Conservation (phyloP, 495 filamentous ascomycete species). For the Talaromyces thailandensis region DNA sequence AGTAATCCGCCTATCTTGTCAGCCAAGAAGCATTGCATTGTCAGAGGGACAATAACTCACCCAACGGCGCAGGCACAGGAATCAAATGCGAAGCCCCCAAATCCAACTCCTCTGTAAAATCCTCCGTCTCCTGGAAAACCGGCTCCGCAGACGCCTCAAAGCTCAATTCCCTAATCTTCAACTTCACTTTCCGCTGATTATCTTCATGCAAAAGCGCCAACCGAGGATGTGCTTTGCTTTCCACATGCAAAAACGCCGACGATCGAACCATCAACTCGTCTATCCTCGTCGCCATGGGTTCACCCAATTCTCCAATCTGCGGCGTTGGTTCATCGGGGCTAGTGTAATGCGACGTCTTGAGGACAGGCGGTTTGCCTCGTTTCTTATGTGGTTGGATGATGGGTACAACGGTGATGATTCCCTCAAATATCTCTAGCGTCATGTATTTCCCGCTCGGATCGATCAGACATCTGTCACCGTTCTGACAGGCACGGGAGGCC, state of each 20-base stretch:
- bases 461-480: slow-evolving; percentile 65
- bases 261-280: slow-evolving; percentile 81
- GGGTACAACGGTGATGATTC: slow-evolving; percentile 68
- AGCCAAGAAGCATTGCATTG: slow-evolving; percentile 1
- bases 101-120: slow-evolving; percentile 53
- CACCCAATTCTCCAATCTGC: slow-evolving; percentile 51
- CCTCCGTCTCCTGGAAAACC: slow-evolving; percentile 41
- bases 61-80: slow-evolving; percentile 59
- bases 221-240: slow-evolving; percentile 54
- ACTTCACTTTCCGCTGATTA: slow-evolving; percentile 49
- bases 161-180: slow-evolving; percentile 50
- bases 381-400: slow-evolving; percentile 59
- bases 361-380: slow-evolving; percentile 25
- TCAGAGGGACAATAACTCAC: slow-evolving; percentile 22
- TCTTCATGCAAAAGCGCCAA: slow-evolving; percentile 81
- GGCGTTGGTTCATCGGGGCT: slow-evolving; percentile 12
- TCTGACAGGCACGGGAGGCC: slow-evolving; percentile 67
- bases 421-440: slow-evolving; percentile 82
- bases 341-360: slow-evolving; percentile 20
- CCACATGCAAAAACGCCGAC: slow-evolving; percentile 70
- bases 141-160: slow-evolving; percentile 41
- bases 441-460: slow-evolving; percentile 78
- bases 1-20: slow-evolving; percentile 61
- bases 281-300: slow-evolving; percentile 64
- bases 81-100: slow-evolving; percentile 73